Percentiles rank a stretch among this genome's conserved stretches.
Evolutionary conservation across 306 rosid genomes (phyloP).

Genomic region (Fagus sylvatica): DNA sequence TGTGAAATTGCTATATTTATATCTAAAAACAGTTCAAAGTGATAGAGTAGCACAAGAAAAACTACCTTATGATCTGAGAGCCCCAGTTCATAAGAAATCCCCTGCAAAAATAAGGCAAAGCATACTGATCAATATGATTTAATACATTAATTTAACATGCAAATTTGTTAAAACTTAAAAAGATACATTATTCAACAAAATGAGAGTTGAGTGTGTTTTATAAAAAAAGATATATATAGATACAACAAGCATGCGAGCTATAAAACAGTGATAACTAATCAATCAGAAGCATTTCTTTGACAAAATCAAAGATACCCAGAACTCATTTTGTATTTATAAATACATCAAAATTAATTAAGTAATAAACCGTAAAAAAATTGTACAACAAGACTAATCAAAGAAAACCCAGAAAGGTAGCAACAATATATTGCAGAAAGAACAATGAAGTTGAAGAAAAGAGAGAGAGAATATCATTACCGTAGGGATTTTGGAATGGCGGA

Average conservation of each 20-base stretch:
- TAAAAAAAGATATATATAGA: too few relatives aligned
- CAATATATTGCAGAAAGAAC: background rate
- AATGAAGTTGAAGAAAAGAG: background rate
- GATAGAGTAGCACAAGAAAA: background rate
- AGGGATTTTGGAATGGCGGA: constrained; percentile 49
- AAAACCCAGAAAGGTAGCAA: background rate
- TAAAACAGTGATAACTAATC: background rate
- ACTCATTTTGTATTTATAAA: background rate
- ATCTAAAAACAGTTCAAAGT: background rate
- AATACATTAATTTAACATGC: background rate
- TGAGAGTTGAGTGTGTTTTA: background rate
- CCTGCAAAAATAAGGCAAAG: constrained; percentile 32
- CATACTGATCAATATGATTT: background rate
- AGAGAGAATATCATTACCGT: constrained; percentile 23
- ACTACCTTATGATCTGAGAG: constrained; percentile 48
- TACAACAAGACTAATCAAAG: background rate
- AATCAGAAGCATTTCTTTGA: background rate
- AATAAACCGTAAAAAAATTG: background rate
- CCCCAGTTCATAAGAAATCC: constrained; percentile 43
- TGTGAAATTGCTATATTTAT: background rate
- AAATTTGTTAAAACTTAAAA: background rate
- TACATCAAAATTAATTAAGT: background rate
- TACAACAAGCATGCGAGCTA: background rate
- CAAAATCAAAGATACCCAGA: background rate
- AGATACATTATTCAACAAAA: background rate